Base-by-base conservation (phyloP, 2,329 filamentous ascomycete species). In the Neonectria sp. region DNA sequence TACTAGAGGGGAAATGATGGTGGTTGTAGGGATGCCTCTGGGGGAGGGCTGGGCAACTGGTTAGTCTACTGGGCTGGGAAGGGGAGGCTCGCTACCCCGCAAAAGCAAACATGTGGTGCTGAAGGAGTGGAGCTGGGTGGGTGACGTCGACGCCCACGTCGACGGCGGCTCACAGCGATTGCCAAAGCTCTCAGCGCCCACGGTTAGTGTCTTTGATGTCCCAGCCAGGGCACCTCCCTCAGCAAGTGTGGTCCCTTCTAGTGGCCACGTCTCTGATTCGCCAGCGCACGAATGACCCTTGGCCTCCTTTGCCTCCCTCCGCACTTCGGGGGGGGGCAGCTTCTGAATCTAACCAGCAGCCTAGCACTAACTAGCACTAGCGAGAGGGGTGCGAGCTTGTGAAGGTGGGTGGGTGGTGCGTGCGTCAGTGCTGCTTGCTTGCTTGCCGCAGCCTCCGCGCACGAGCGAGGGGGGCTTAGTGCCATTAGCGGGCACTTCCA, bases 61-160 rank as follows among this genome's bases (percentile, higher is more conserved):
- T 21, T 21, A 21, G 21, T 21, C 21, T 21, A 21, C 21, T 21
- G 21, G 21, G 21, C 21, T 21, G 21, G 35, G 35, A 17, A 37
- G 13, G 12, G 12, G 15, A 65, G 43, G 55, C 56, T 56, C 58
- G 33, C 29, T 64, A 74, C 72, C 72, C 72, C 72, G 70, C 71
- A 74, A 71, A 73, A 69, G 63, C 61, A 37, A 46, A 35, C 31
- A n/a, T 33, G 29, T 33, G 49, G 37, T 40, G 37, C 37, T 40
- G 37, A 40, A 40, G 37, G 13, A 7, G 15, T 40, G 15, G 37
- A 40, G 49, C 24, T 49, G 17, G 27, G 49, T 33, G 60, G 62
- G 73, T 75, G 73, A 75, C 72, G 73, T 75, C 65, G 70, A 57
- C 66, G 63, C 60, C 55, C 56, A 51, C 29, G 27, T 51, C 48